Conservation (phyloP, 768 basidiomycete species). For the Rhodotorula toruloides region DNA sequence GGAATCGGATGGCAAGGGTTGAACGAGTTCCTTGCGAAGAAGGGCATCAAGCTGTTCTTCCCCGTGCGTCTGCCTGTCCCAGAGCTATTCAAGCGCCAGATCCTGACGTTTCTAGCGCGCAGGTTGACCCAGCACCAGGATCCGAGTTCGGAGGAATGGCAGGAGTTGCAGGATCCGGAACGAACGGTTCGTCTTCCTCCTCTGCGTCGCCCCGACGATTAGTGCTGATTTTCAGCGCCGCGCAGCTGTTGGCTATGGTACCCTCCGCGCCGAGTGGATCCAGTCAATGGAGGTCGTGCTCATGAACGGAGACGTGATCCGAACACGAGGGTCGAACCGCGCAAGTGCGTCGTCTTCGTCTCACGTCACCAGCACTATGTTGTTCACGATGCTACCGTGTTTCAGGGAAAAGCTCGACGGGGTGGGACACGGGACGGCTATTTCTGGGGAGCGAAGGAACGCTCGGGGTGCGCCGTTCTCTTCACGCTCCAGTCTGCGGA, state of each 20-base stretch:
- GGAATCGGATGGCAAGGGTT: constrained; percentile 46
- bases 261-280: constrained; percentile 33
- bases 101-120: neutral
- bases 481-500: no score
- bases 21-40: constrained; percentile 33
- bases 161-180: constrained; percentile 27
- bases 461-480: constrained; percentile 15
- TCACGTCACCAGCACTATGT: neutral
- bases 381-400: neutral
- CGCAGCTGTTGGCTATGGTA: constrained; percentile 24
- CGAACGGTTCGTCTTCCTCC: constrained; percentile 30
- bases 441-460: constrained; percentile 73
- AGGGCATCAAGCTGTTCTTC: constrained; percentile 17
- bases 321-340: constrained; percentile 58
- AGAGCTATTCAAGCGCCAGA: no score
- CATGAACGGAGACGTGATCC: constrained; percentile 82
- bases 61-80: constrained; percentile 19
- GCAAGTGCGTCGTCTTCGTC: constrained; percentile 6
- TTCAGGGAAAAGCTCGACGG: constrained; percentile 70
- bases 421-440: constrained; percentile 78
- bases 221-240: neutral
- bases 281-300: constrained; percentile 53
- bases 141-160: constrained; percentile 37
- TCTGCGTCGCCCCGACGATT: neutral
- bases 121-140: constrained; percentile 33